Evolutionary conservation across 108 stramenopile species (phyloP).

Genomic region (Seminavis robusta): DNA sequence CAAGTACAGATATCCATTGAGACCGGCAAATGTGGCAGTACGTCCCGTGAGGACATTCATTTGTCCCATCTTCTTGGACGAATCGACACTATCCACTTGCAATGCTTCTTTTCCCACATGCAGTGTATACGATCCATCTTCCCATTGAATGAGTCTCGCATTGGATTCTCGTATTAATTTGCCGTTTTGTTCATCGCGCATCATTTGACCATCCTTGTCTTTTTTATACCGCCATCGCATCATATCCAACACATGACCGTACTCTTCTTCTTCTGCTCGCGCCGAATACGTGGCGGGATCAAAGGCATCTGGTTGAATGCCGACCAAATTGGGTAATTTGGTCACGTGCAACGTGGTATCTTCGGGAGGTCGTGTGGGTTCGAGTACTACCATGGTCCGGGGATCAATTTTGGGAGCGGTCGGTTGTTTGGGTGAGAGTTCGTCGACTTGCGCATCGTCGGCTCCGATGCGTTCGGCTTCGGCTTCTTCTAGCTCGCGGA

Average conservation of each 20-base stretch:
- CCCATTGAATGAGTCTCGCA: slow-evolving; percentile 83
- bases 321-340: slow-evolving; percentile 80
- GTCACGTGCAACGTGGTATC: slow-evolving; percentile 49
- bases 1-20: slow-evolving; percentile 72
- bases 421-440: slow-evolving; percentile 2
- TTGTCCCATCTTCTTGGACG: neutral
- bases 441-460: neutral
- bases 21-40: slow-evolving; percentile 43
- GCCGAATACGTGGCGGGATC: slow-evolving; percentile 51
- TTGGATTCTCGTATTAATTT: slow-evolving; percentile 58
- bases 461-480: neutral
- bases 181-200: slow-evolving; percentile 25
- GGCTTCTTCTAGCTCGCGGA: neutral
- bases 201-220: slow-evolving; percentile 24
- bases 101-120: slow-evolving; percentile 86
- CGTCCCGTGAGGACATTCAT: no score
- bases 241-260: slow-evolving; percentile 69
- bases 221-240: slow-evolving; percentile 78
- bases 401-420: slow-evolving; percentile 25
- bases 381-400: slow-evolving; percentile 33
- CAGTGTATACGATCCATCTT: slow-evolving; percentile 79
- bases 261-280: slow-evolving; percentile 56
- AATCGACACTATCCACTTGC: slow-evolving; percentile 54
- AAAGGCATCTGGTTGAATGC: slow-evolving; percentile 68
- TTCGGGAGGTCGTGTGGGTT: slow-evolving; percentile 15